Base-by-base conservation (phyloP, 805 yeast species). In the Cyberlindnera saturnus region DNA sequence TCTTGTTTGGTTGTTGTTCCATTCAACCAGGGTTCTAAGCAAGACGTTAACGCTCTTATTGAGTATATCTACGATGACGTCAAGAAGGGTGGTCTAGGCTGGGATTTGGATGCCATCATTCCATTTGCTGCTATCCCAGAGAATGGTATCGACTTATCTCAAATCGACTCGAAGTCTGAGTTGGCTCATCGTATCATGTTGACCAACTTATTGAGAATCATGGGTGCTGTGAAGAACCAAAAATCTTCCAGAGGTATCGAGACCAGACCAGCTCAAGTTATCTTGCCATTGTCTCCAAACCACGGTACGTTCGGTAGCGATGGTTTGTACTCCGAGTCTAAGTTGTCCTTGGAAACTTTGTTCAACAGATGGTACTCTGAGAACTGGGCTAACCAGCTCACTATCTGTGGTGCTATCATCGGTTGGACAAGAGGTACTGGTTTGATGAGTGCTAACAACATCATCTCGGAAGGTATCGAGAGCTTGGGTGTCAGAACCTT, bases 391-490 rank as follows among this genome's bases (percentile, higher is more conserved):
- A 73, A 85, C 52, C 93, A 86, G 73, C 81, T 93, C 71, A 93
- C 98, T 46, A 74, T 93, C 48, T 90, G 97, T 69, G 99, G 99
- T 75, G 97, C 99, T 37, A 78, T 93, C 54, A 93, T 93, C 67
- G 99, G 99, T 65, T 93, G 99, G 99, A 93, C 99, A 51, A 87
- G 99, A 77, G 99, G 99, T 69, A 93, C 99, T 47, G 99, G 99
- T 62, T 81, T 93, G 63, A 93, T 93, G 99, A 77, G 89, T 61
- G 97, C 83, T 57, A 93, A 93, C 77, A 93, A 93, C 73, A 84
- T 88, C 64, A 87, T 93, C 65, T 96, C 99, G 48, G 96, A 90
- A 71, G 97, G 97, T 55, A 86, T 93, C 61, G 99, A 93, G 72
- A 79, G 80, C 63, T 73, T 85, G 48, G 98, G 99, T 60, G 97